These are phyloP conservation scores for Diaporthe nobilis DNA, from an alignment of 2,329 filamentous ascomycete species.

Conservation along the genomic window DNA sequence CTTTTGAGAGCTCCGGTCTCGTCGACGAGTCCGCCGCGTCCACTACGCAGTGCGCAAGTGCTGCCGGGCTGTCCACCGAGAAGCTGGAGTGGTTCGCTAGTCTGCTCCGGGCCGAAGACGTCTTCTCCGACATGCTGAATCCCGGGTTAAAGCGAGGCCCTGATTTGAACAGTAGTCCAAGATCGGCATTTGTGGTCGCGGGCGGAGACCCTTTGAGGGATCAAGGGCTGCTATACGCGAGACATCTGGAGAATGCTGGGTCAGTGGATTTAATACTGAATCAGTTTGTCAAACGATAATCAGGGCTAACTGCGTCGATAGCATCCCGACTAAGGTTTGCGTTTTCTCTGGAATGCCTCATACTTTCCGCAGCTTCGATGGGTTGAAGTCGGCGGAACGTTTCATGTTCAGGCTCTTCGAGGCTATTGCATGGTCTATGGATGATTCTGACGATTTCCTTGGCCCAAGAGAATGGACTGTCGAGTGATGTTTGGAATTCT, in stretches of 20 bases:
- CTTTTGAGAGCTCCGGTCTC: background rate
- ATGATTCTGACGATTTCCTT: background rate
- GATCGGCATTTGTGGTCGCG: background rate
- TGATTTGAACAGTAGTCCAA: background rate
- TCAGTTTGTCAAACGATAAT: background rate
- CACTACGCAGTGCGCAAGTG: background rate
- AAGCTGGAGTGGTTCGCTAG: constrained; percentile 16
- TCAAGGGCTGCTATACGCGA: constrained; percentile 5
- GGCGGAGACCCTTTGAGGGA: constrained; percentile 6
- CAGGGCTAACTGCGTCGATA: background rate
- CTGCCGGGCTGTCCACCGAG: background rate
- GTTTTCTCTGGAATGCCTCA: constrained; percentile 4
- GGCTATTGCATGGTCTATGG: constrained; percentile 1
- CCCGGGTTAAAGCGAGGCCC: background rate
- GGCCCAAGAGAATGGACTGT: background rate
- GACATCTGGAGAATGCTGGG: background rate
- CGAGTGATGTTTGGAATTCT: background rate
- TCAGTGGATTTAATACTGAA: background rate
- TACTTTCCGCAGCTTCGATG: constrained; percentile 7
- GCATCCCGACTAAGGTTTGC: background rate
- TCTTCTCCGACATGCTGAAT: background rate
- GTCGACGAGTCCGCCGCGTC: background rate
- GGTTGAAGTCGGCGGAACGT: constrained; percentile 11
- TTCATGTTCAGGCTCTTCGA: background rate
- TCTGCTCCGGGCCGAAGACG: background rate